Evolutionary conservation across 116 monocot genomes (phyloP), one percentile per base, ranked within the genome.

Genomic region (Thalassia testudinum): DNA sequence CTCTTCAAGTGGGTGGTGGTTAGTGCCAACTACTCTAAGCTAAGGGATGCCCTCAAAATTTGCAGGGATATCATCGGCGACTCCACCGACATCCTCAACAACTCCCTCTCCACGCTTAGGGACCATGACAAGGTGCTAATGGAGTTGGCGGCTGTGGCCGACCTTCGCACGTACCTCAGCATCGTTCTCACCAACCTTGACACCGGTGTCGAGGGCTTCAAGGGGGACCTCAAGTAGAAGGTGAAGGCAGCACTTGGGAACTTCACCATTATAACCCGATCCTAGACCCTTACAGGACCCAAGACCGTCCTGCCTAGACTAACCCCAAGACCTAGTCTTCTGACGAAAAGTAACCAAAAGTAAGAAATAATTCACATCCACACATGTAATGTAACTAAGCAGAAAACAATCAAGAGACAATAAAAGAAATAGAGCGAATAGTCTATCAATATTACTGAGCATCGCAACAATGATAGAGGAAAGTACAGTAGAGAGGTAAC

Each of bases 171-270:
- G 21, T n/a, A n/a, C n/a, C n/a, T n/a, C n/a, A n/a, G n/a, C n/a
- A n/a, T n/a, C n/a, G n/a, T n/a, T n/a, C n/a, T 90, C 23, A 71
- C 81, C n/a, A 47, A 84, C 59, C 72, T 70, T 34, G 75, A 72
- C 16, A 90, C 85, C 0, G 84, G 85, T 54, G 26, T 91, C 14
- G 82, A 85, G 47, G 73, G 75, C 0, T 79, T 91, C 49, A 79
- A 76, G 8, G 68, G 67, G 0, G 55, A 28, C 0, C 15, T 73
- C 25, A 16, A 50, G 30, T 58, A 26, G 13, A 67, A 66, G 54
- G 51, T 90, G 61, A 59, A 61, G 57, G 50, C 26, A 15, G 65
- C 75, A 1, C 72, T 90, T 67, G 43, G 21, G 37, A 73, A 75
- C 57, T 65, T 85, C 12, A 69, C 64, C 10, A 50, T 67, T 55